These are phyloP conservation scores for Collariella sp. DNA, from an alignment of 495 filamentous ascomycete species.

Conservation along the genomic window DNA sequence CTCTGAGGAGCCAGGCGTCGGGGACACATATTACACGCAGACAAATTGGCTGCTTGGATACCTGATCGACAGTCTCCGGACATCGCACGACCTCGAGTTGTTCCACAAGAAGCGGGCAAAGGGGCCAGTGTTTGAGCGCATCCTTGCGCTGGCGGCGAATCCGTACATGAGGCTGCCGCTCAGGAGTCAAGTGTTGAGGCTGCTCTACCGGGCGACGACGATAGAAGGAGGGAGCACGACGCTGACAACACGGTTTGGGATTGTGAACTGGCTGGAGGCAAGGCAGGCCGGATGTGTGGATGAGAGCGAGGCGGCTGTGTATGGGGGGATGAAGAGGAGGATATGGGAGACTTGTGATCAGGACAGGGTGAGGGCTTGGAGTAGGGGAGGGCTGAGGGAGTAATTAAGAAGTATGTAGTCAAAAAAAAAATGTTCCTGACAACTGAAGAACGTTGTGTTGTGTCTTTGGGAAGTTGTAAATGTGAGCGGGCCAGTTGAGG, in stretches of 20 bases:
- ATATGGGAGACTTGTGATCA: slow-evolving; percentile 66
- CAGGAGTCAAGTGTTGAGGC: slow-evolving; percentile 58
- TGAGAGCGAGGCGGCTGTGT: slow-evolving; percentile 39
- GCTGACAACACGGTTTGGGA: slow-evolving; percentile 73
- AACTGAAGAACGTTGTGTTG: too few species aligned
- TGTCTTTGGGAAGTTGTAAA: too few species aligned
- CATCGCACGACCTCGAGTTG: slow-evolving; percentile 60
- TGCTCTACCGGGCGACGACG: slow-evolving; percentile 62
- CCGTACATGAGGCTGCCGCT: slow-evolving; percentile 50
- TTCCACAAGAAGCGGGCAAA: slow-evolving; percentile 59
- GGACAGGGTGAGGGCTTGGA: slow-evolving; percentile 60
- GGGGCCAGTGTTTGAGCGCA: slow-evolving; percentile 58
- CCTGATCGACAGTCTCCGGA: slow-evolving; percentile 54
- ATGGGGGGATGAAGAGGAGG: slow-evolving; percentile 50
- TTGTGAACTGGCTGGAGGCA: slow-evolving; percentile 69
- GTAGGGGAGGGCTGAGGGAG: slow-evolving; percentile 37
- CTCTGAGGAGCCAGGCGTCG: slow-evolving; percentile 57
- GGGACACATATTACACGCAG: slow-evolving; percentile 68
- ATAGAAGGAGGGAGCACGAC: slow-evolving; percentile 78
- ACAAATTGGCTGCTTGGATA: slow-evolving; percentile 73
- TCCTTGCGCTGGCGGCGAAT: slow-evolving; percentile 63
- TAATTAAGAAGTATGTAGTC: too few species aligned
- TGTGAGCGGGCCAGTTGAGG: too few species aligned
- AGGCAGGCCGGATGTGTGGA: slow-evolving; percentile 34
- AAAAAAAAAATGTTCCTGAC: too few species aligned